These are phyloP conservation scores for Aspergillus piperis DNA, from an alignment of 2,329 filamentous ascomycete genomes.

Conservation along the genomic window DNA sequence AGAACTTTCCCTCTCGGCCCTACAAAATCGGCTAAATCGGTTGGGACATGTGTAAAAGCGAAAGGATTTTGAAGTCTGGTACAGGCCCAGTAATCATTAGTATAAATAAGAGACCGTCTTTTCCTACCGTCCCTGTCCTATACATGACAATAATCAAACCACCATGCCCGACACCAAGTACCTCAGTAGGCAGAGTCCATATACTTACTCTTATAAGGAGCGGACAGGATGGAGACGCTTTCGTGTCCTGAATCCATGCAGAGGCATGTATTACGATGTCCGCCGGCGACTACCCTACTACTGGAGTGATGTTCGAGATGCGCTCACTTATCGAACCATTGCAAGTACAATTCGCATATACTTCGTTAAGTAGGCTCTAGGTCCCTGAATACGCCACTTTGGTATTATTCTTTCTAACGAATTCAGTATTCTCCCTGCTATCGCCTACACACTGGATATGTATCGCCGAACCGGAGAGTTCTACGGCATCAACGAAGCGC, in stretches of 20 bases:
- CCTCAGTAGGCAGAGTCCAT: conserved; percentile 30
- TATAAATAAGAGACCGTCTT: too few relatives aligned
- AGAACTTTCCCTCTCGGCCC: too few relatives aligned
- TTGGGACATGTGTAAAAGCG: too few relatives aligned
- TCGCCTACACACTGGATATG: conserved; percentile 63
- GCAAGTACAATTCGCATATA: conserved; percentile 60
- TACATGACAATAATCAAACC: too few relatives aligned
- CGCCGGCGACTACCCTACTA: conserved; percentile 57
- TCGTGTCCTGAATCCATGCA: conserved; percentile 47
- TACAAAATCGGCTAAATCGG: too few relatives aligned
- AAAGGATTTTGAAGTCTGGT: too few relatives aligned
- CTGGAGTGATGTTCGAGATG: conserved; percentile 58
- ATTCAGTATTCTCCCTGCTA: conserved; percentile 55
- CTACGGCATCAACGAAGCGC: conserved; percentile 59
- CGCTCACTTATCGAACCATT: conserved; percentile 56
- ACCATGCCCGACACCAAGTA: conserved; percentile 21
- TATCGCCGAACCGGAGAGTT: conserved; percentile 56
- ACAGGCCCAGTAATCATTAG: too few relatives aligned
- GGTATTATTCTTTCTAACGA: too few relatives aligned
- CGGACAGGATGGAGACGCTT: conserved; percentile 44
- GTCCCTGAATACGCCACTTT: background rate
- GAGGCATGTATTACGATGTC: conserved; percentile 59
- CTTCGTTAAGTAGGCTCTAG: conserved; percentile 49
- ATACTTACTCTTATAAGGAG: conserved; percentile 37
- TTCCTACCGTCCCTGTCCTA: too few relatives aligned